Percentiles rank a stretch among this genome's conserved stretches.
phyloP scores from a whole-genome alignment of 2,329 filamentous ascomycete genomes.

The Hyphodiscus sp. region DNA sequence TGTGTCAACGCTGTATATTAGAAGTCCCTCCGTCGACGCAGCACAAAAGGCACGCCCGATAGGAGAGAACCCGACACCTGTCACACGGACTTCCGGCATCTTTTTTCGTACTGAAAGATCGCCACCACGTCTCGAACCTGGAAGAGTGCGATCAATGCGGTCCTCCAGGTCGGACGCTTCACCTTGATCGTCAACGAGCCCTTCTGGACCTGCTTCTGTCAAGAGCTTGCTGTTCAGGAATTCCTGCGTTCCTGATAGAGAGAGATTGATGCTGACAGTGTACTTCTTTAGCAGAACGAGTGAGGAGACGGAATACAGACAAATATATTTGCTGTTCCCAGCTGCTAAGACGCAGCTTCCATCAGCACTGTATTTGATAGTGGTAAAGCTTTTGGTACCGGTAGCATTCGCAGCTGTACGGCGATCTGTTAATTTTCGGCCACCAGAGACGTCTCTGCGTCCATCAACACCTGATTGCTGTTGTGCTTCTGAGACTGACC shows the following conservation, averaged over 20 bases:
- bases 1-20: slow-evolving; percentile 88
- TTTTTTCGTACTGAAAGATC: slow-evolving; percentile 75
- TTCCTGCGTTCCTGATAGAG: slow-evolving; percentile 90
- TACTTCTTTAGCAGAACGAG: slow-evolving; percentile 91
- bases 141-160: slow-evolving; percentile 69
- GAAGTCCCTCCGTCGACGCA: slow-evolving; percentile 85
- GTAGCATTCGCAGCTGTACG: slow-evolving; percentile 85
- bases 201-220: slow-evolving; percentile 81
- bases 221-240: slow-evolving; percentile 89
- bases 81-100: slow-evolving; percentile 77
- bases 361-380: slow-evolving; percentile 86
- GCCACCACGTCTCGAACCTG: slow-evolving; percentile 75
- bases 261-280: slow-evolving; percentile 93
- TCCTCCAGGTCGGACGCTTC: slow-evolving; percentile 87
- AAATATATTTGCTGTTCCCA: slow-evolving; percentile 98
- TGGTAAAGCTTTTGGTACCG: slow-evolving; percentile 84
- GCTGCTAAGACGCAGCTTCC: slow-evolving; percentile 84
- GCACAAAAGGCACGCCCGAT: slow-evolving; percentile 89
- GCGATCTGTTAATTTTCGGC: slow-evolving; percentile 80
- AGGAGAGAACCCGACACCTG: slow-evolving; percentile 79
- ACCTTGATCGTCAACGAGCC: slow-evolving; percentile 78
- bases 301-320: slow-evolving; percentile 89
- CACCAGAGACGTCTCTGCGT: slow-evolving; percentile 85
- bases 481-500: slow-evolving; percentile 81
- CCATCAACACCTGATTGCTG: slow-evolving; percentile 85